Conservation (phyloP, 495 filamentous ascomycete genomes). For the Trichoderma parareesei region DNA sequence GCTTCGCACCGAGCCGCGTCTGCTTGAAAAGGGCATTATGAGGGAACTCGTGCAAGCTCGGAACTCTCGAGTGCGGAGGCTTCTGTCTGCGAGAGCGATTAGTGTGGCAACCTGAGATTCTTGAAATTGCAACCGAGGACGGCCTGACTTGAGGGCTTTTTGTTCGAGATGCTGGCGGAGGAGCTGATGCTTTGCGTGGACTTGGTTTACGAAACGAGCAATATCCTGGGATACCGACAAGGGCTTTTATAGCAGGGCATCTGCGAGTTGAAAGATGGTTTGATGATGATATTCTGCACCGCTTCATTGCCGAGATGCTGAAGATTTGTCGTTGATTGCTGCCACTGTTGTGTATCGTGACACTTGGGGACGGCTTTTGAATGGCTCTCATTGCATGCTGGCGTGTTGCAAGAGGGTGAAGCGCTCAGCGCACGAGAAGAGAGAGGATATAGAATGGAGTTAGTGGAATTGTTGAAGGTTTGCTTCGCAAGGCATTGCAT, state of each 20-base stretch:
- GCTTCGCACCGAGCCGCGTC: neutral
- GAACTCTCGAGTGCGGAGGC: neutral
- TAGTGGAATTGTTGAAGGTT: too few relatives aligned
- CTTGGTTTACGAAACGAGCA: neutral
- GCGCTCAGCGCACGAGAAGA: neutral
- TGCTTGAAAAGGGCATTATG: neutral
- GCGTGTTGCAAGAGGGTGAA: neutral
- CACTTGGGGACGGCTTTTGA: neutral
- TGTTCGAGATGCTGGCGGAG: neutral
- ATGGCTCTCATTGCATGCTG: neutral
- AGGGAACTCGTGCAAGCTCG: neutral
- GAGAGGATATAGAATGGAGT: neutral
- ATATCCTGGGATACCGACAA: neutral
- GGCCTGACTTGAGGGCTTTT: neutral
- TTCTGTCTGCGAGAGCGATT: neutral
- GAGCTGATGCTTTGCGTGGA: neutral
- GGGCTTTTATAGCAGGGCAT: neutral
- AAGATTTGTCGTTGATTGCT: neutral
- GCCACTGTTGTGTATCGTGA: conserved; percentile 8
- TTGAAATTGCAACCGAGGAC: neutral
- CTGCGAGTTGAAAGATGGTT: neutral
- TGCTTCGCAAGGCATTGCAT: too few relatives aligned
- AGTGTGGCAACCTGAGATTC: neutral
- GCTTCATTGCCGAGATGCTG: neutral
- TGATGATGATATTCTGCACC: neutral